Base-by-base conservation (phyloP, 352 stramenopile species). In the Peronosclerospora sorghi region DNA sequence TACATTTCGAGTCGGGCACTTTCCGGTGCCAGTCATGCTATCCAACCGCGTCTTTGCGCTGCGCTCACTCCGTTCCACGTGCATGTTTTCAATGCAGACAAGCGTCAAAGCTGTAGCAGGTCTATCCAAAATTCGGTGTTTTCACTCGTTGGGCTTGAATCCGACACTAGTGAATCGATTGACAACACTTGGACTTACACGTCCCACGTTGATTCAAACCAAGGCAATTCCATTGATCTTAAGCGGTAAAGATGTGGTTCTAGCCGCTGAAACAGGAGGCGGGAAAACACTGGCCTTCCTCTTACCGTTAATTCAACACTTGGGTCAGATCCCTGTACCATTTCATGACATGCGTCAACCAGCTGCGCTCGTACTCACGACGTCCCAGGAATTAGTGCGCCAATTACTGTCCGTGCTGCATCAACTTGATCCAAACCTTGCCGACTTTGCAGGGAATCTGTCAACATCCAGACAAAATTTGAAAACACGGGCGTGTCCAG, bases 211-310 rank as follows among this genome's bases (percentile, higher is more conserved):
- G 19, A 68, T 59, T 9, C 77, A 89, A 42, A 40, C 35, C 19
- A 56, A 81, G 45, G 73, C 73, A 19, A 80, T 90, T 50, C 77
- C 74, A 13, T 28, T 60, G 15, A 67, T 78, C 34, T 36, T 86
- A 5, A 35, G 49, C 2, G 52, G 61, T n/a, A 32, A 73, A 0
- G 72, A 97, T 61, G 70, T 97, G 14, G 81, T 97, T 14, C 65
- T 98, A 35, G 94, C 96, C 19, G 86, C 78, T 10, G 92, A 98
- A 54, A 98, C 95, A 0, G 95, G 95, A 32, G 85, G 69, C 41
- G 93, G 93, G 39, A 98, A 98, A 64, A 98, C 95, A 23, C 68
- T 98, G 35, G 78, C 92, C 8, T 98, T 97, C 60, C 45, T 98
- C 2, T 46, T 98, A 32, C 93, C 94, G 2, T 59, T 98, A 46